These are phyloP conservation scores for Sporisorium sorghi DNA, from an alignment of 1,284 basidiomycete species.

Conservation along the genomic window DNA sequence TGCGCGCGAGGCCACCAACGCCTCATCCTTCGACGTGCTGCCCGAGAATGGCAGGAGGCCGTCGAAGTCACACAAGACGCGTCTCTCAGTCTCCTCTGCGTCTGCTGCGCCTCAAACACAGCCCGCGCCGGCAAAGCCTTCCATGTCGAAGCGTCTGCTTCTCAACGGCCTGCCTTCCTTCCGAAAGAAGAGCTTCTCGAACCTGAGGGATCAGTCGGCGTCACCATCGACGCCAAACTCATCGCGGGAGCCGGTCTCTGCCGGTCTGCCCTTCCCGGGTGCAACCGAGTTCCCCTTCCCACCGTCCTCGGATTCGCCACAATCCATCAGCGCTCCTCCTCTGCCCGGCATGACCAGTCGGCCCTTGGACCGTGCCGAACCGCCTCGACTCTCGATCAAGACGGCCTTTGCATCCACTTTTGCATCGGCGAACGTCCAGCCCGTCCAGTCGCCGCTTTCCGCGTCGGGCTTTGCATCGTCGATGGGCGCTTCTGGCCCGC, in stretches of 20 bases:
- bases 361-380: constrained; percentile 8
- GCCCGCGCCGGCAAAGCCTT: constrained; percentile 13
- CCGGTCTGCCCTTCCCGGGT: constrained; percentile 17
- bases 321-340: constrained; percentile 12
- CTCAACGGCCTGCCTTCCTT: constrained; percentile 35
- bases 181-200: constrained; percentile 56
- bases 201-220: constrained; percentile 22
- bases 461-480: constrained; percentile 7
- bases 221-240: constrained; percentile 28
- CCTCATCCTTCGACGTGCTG: background rate
- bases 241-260: constrained; percentile 15
- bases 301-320: constrained; percentile 16
- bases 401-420: constrained; percentile 13
- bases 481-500: constrained; percentile 9
- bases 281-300: constrained; percentile 39
- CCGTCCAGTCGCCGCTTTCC: constrained; percentile 9
- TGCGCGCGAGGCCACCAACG: constrained; percentile 15
- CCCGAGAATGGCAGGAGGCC: constrained; percentile 18
- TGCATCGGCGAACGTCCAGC: background rate
- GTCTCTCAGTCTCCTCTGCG: constrained; percentile 10
- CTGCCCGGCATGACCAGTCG: constrained; percentile 13
- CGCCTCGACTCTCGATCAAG: constrained; percentile 8
- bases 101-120: constrained; percentile 5
- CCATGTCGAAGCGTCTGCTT: constrained; percentile 31
- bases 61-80: constrained; percentile 29